Percentiles rank a stretch among this genome's conserved stretches.
Evolutionary conservation across 257 asterid species (phyloP).

Genomic region (Parsonsia alboflavescens): DNA sequence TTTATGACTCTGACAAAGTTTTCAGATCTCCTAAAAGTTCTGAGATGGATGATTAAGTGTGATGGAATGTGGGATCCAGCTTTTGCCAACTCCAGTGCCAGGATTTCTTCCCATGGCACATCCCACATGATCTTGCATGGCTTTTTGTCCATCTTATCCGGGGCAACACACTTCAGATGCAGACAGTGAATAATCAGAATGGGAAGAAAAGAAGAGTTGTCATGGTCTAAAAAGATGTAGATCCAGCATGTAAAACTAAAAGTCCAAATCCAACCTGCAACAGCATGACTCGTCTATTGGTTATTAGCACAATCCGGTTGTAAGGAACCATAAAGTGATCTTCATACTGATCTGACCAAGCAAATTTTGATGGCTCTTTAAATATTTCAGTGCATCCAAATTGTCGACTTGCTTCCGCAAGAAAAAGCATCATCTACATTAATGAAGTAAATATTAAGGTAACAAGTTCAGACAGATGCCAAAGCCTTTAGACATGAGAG

Average conservation of each 20-base stretch:
- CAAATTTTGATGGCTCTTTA: conserved; percentile 96
- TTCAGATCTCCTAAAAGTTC: conserved; percentile 69
- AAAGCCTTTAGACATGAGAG: background rate
- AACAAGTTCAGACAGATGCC: background rate
- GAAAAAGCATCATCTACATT: conserved; percentile 75
- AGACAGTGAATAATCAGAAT: conserved; percentile 13
- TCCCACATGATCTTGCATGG: conserved; percentile 99
- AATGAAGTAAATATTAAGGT: background rate
- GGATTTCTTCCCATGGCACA: conserved; percentile 86
- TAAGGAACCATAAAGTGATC: conserved; percentile 79
- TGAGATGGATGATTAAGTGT: conserved; percentile 83
- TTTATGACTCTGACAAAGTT: conserved; percentile 88
- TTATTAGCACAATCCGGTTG: conserved; percentile 78
- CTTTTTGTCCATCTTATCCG: conserved; percentile 72
- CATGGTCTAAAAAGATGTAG: background rate
- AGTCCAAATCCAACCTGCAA: conserved; percentile 57
- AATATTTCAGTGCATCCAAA: conserved; percentile 96
- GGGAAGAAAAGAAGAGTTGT: conserved; percentile 6
- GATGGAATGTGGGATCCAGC: conserved; percentile 69
- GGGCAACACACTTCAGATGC: conserved; percentile 56
- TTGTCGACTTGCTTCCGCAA: conserved; percentile 93
- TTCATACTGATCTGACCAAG: conserved; percentile 87
- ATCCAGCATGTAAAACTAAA: conserved; percentile 6
- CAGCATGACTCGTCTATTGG: conserved; percentile 79
- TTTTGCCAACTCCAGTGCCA: conserved; percentile 92